These are phyloP conservation scores for Hypsizygus marmoreus DNA, from an alignment of 768 basidiomycete genomes.

Conservation along the genomic window DNA sequence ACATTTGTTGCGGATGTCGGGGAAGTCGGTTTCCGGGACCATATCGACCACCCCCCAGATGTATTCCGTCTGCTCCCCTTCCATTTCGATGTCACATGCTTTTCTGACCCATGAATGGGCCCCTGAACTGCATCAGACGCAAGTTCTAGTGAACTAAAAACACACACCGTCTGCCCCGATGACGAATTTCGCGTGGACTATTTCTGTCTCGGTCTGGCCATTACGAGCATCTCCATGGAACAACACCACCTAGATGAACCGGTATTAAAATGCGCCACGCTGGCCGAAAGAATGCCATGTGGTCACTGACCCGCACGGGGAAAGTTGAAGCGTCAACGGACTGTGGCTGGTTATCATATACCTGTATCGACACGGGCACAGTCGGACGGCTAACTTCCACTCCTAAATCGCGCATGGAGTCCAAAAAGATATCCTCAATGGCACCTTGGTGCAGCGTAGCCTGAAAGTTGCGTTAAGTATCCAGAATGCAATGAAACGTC, in stretches of 20 bases:
- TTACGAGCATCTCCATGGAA: constrained; percentile 40
- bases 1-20: constrained; percentile 67
- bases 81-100: constrained; percentile 62
- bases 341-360: constrained; percentile 46
- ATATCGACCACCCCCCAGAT: constrained; percentile 85
- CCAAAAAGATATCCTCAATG: constrained; percentile 60
- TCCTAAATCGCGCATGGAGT: constrained; percentile 50
- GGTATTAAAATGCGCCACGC: neutral
- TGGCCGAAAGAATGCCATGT: neutral
- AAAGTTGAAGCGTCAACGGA: constrained; percentile 41
- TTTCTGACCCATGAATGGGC: constrained; percentile 87
- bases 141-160: neutral
- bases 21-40: constrained; percentile 72
- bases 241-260: constrained; percentile 41
- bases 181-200: constrained; percentile 72
- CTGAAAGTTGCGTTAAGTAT: constrained; percentile 29
- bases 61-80: constrained; percentile 76
- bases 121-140: too few species aligned
- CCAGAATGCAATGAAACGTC: neutral
- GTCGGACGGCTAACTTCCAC: constrained; percentile 53
- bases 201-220: constrained; percentile 44
- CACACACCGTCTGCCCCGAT: constrained; percentile 73
- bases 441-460: constrained; percentile 64
- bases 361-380: constrained; percentile 47
- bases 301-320: constrained; percentile 27